Base-by-base conservation (phyloP, 1,284 basidiomycete genomes). In the Ustilago shanxiensis region DNA sequence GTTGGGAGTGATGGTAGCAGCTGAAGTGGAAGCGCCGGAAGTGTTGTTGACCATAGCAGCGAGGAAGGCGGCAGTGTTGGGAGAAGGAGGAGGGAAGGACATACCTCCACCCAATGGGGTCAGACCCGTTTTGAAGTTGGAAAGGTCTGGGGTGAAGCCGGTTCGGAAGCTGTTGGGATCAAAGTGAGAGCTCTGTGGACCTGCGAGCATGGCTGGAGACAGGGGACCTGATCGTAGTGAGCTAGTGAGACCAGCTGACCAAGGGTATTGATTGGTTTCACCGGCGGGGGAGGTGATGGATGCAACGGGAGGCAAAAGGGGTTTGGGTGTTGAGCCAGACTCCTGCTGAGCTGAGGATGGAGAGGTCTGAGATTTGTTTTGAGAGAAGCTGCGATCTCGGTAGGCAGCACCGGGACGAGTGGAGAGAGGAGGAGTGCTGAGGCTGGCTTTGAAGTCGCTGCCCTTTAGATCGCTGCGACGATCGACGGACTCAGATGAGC, bases 191-290 rank as follows among this genome's bases (percentile, higher is more conserved):
- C 81, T 81, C 79, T 86, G 91, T 2, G 95, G 95, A 16, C 93
- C 95, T 35, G 93, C 91, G 66, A 98, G 91, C 93, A 98, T 96
- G 67, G 95, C 95, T 41, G 95, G 95, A 8, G 93, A 94, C 44
- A 98, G 90, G 1, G 95, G 95, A 6, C 95, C 95, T 0, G 94
- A 90, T 52, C 95, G 90, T 31, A 98, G 90, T 0, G 94, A 95
- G 86, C 92, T 70, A 28, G 77, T 68, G 37, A 81, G 60, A 26
- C 62, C 57, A 11, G 61, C 62, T 13, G 70, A 64, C 81, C 81
- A 83, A 13, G 81, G 81, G 37, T 81, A 83, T 4, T 58, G 39
- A 56, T 60, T 74, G 29, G 59, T 64, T 22, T 87, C 87, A 80
- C 93, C 92, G 16, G 93, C 91, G 1, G 95, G 94, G 14, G 93